Evolutionary conservation across 768 basidiomycete genomes (phyloP).

Genomic region (Rhizopogon vesiculosus): DNA sequence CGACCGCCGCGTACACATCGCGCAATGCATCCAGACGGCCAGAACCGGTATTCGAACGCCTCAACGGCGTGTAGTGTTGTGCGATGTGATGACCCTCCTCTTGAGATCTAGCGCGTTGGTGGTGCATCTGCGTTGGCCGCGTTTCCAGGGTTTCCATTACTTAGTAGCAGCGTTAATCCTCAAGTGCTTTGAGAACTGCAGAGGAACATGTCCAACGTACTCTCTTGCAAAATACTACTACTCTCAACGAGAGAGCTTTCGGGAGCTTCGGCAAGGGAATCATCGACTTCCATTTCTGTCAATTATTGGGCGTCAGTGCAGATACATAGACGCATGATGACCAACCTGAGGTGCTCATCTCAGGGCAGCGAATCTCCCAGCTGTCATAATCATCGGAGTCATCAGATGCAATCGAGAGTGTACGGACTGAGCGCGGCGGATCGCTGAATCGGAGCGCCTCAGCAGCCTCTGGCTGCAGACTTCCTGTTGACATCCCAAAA

Average conservation of each 20-base stretch:
- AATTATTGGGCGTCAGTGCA: neutral
- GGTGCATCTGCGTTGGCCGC: neutral
- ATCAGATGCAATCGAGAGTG: constrained; percentile 7
- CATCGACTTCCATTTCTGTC: constrained; percentile 19
- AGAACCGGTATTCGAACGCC: constrained; percentile 35
- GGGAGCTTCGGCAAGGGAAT: constrained; percentile 10
- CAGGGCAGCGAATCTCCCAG: constrained; percentile 23
- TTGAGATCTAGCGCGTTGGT: constrained; percentile 4
- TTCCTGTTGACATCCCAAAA: neutral
- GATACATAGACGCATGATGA: neutral
- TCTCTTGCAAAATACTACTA: neutral
- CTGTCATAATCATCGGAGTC: constrained; percentile 24
- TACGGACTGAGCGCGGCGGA: neutral
- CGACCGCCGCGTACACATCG: constrained; percentile 38
- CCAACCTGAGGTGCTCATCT: constrained; percentile 18
- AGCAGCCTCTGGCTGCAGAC: neutral
- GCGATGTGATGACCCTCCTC: constrained; percentile 3
- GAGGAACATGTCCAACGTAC: neutral
- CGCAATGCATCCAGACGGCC: constrained; percentile 40
- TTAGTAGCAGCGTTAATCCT: neutral
- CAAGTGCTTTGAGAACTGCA: neutral
- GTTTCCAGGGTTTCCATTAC: neutral
- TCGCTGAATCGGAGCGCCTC: neutral
- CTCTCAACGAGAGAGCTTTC: constrained; percentile 6
- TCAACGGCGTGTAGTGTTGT: constrained; percentile 19